Evolutionary conservation across 2,329 filamentous ascomycete genomes (phyloP).

Genomic region (Aspergillus sp.): DNA sequence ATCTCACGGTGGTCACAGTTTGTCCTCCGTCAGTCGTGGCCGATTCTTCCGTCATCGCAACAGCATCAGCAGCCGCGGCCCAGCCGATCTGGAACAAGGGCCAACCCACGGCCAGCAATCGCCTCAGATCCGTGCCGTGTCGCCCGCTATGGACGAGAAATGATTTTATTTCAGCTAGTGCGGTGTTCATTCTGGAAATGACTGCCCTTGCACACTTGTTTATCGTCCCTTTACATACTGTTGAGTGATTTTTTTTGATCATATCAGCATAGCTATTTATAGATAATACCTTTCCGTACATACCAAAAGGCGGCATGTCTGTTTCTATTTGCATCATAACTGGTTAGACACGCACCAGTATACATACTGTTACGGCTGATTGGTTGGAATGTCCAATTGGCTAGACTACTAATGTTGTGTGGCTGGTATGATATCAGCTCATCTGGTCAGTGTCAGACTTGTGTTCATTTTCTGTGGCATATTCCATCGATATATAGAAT

Average conservation of each 20-base stretch:
- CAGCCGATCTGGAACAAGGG: constrained; percentile 51
- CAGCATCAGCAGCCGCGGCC: constrained; percentile 29
- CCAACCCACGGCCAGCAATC: constrained; percentile 33
- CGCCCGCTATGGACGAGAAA: constrained; percentile 13
- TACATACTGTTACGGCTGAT: not conserved
- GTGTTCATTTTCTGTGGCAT: too few relatives aligned
- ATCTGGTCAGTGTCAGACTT: too few relatives aligned
- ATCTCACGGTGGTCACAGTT: constrained; percentile 33
- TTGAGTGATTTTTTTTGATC: not conserved
- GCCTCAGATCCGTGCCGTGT: constrained; percentile 18
- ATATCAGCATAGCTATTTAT: constrained; percentile 2
- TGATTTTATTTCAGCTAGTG: not conserved
- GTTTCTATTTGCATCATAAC: not conserved
- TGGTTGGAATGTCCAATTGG: too few relatives aligned
- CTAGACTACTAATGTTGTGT: constrained; percentile 1
- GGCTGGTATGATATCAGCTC: too few relatives aligned
- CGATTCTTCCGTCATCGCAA: constrained; percentile 61
- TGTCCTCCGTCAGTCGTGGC: constrained; percentile 54
- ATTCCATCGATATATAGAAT: too few relatives aligned
- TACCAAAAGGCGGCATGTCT: not conserved
- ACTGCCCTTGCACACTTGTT: not conserved
- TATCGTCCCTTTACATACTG: not conserved
- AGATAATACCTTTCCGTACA: not conserved
- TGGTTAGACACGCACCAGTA: not conserved
- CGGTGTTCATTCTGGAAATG: not conserved